Percentiles rank a stretch among this genome's conserved stretches.
phyloP scores from a whole-genome alignment of 176 grass and related monocot genomes.

The Triticum urartu region DNA sequence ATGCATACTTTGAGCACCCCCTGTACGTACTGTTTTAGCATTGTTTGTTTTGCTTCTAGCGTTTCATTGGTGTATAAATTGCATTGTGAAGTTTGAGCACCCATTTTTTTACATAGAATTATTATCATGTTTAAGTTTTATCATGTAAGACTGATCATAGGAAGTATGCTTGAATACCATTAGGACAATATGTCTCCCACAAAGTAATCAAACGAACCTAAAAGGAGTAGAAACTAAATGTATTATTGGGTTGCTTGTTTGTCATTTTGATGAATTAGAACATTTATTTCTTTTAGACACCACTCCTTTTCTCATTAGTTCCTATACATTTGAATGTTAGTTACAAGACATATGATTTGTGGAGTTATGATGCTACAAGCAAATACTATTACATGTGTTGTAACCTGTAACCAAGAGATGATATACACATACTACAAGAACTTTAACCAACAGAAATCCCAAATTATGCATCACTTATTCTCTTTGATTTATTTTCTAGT shows the following conservation, averaged over 20 bases:
- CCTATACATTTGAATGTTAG: background rate
- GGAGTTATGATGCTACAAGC: background rate
- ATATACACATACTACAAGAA: conserved; percentile 44
- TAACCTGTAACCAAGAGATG: conserved; percentile 39
- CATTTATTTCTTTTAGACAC: background rate
- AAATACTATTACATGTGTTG: background rate
- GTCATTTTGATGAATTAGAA: background rate
- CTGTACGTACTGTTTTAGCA: background rate
- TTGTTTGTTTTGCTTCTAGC: background rate
- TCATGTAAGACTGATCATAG: background rate
- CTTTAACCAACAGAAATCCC: background rate
- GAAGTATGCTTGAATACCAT: background rate
- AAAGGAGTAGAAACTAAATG: background rate
- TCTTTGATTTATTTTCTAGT: background rate
- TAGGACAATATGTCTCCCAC: background rate
- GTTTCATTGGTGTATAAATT: background rate
- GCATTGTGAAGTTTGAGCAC: background rate
- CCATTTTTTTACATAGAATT: background rate
- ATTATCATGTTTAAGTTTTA: background rate
- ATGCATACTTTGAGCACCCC: background rate
- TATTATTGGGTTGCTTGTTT: background rate
- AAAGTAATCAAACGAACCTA: background rate
- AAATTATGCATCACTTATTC: background rate
- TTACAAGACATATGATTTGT: background rate
- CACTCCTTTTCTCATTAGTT: background rate